Percentiles rank a stretch among this genome's conserved stretches.
Evolutionary conservation across 2,329 filamentous ascomycete species (phyloP).

Genomic region (Tolypocladium amazonense): DNA sequence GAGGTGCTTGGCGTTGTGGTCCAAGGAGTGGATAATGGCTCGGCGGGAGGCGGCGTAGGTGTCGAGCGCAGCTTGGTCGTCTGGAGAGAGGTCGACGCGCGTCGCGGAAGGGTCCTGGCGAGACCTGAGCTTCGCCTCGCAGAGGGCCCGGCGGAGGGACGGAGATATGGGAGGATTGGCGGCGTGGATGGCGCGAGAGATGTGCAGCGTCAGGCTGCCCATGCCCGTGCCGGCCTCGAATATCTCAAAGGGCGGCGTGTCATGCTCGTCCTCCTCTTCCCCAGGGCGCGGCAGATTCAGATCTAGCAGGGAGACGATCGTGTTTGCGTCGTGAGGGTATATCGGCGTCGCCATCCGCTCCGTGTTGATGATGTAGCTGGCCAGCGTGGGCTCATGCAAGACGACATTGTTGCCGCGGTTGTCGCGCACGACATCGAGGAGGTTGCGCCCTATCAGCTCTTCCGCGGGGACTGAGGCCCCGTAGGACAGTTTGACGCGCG

Average conservation of each 20-base stretch:
- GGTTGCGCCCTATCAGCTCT: constrained; percentile 52
- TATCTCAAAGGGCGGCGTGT: constrained; percentile 51
- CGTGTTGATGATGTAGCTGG: constrained; percentile 60
- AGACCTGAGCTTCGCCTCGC: constrained; percentile 11
- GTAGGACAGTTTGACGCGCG: constrained; percentile 26
- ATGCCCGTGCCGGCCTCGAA: constrained; percentile 82
- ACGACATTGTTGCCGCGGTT: constrained; percentile 38
- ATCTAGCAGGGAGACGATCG: constrained; percentile 69
- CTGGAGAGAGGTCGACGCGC: constrained; percentile 16
- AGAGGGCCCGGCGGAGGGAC: constrained; percentile 22
- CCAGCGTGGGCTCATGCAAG: constrained; percentile 55
- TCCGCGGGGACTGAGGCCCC: constrained; percentile 36
- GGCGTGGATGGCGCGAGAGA: constrained; percentile 66
- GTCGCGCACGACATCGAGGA: constrained; percentile 48
- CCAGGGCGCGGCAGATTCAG: constrained; percentile 45
- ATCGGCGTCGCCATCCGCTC: constrained; percentile 63
- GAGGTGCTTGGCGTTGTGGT: constrained; percentile 52
- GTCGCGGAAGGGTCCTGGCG: constrained; percentile 5
- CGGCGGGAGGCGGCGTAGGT: constrained; percentile 40
- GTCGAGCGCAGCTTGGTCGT: constrained; percentile 25
- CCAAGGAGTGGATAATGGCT: constrained; percentile 67
- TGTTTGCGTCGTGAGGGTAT: constrained; percentile 64
- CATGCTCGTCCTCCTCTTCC: constrained; percentile 20
- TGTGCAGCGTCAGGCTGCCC: constrained; percentile 64
- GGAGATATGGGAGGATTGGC: constrained; percentile 48